A percentile compares a stretch with the other conserved stretches of the same genome.
phyloP scores from a whole-genome alignment of 768 basidiomycete species.

The Trametes cubensis region DNA sequence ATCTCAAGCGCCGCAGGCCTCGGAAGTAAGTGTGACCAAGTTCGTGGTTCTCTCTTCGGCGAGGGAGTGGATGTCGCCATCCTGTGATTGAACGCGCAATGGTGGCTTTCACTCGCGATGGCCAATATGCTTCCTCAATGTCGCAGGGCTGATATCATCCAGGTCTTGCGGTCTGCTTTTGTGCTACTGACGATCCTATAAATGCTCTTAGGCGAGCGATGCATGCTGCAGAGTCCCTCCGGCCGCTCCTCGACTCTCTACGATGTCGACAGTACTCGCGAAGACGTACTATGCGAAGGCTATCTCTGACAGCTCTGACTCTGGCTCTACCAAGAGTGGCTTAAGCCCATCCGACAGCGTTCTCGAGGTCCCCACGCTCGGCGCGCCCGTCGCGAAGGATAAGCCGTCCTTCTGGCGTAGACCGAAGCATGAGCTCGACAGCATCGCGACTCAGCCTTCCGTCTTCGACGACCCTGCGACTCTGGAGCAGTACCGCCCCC shows the following conservation, averaged over 20 bases:
- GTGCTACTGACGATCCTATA: slow-evolving; percentile 9
- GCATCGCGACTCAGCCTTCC: slow-evolving; percentile 61
- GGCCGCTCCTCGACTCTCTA: slow-evolving; percentile 6
- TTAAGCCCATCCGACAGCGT: slow-evolving; percentile 25
- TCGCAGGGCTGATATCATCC: slow-evolving; percentile 24
- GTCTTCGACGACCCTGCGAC: slow-evolving; percentile 62
- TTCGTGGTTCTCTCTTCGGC: slow-evolving; percentile 13
- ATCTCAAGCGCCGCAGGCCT: not conserved
- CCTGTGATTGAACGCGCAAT: slow-evolving; percentile 29
- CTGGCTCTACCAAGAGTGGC: slow-evolving; percentile 23
- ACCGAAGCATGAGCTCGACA: slow-evolving; percentile 45
- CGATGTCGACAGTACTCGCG: slow-evolving; percentile 26
- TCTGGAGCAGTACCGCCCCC: slow-evolving; percentile 54
- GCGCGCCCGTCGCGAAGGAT: slow-evolving; percentile 33
- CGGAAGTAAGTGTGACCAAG: slow-evolving; percentile 14
- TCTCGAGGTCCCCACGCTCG: slow-evolving; percentile 25
- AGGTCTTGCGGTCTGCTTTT: slow-evolving; percentile 1
- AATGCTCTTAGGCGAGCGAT: slow-evolving; percentile 9
- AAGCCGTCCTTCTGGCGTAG: slow-evolving; percentile 36
- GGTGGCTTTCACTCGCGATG: slow-evolving; percentile 25
- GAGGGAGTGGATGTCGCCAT: slow-evolving; percentile 33
- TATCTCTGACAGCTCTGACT: slow-evolving; percentile 13
- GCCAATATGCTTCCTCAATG: slow-evolving; percentile 18
- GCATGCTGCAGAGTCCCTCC: slow-evolving; percentile 10
- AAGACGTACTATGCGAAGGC: slow-evolving; percentile 14